phyloP scores from a whole-genome alignment of 169 alveolate genomes.

The Plasmodium gaboni region DNA sequence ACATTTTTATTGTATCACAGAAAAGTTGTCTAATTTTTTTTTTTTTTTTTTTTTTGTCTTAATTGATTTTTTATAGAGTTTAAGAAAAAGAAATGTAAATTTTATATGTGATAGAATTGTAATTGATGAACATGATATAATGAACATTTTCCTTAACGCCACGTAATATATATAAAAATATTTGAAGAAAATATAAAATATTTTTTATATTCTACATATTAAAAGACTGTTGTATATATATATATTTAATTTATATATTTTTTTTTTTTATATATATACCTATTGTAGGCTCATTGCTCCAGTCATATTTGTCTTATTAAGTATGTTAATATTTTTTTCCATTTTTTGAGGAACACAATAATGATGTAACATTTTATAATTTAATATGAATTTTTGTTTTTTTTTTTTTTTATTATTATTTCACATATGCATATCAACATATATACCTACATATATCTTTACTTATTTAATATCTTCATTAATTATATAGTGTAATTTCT shows the following conservation, averaged over 20 bases:
- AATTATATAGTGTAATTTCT: background rate
- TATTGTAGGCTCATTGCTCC: slow-evolving; percentile 49
- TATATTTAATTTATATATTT: background rate
- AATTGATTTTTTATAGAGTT: slow-evolving; percentile 4
- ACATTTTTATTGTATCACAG: too few relatives aligned
- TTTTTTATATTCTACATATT: background rate
- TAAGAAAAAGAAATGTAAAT: slow-evolving; percentile 60
- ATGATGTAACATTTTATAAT: background rate
- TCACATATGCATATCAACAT: too few relatives aligned
- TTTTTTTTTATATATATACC: slow-evolving; percentile 15
- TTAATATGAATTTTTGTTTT: too few relatives aligned
- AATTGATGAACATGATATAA: slow-evolving; percentile 71
- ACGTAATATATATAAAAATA: slow-evolving; percentile 32
- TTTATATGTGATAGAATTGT: slow-evolving; percentile 57
- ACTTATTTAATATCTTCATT: background rate
- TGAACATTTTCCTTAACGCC: slow-evolving; percentile 41
- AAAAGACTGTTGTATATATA: too few relatives aligned
- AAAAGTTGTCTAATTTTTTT: background rate
- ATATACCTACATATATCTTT: background rate
- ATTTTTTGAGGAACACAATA: slow-evolving; percentile 9
- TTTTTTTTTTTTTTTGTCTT: background rate
- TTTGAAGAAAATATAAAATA: background rate
- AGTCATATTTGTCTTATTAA: slow-evolving; percentile 59
- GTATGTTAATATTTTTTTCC: slow-evolving; percentile 49
- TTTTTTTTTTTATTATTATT: too few relatives aligned